These are phyloP conservation scores for Tuber brumale DNA, from an alignment of 495 filamentous ascomycete species.

Conservation along the genomic window DNA sequence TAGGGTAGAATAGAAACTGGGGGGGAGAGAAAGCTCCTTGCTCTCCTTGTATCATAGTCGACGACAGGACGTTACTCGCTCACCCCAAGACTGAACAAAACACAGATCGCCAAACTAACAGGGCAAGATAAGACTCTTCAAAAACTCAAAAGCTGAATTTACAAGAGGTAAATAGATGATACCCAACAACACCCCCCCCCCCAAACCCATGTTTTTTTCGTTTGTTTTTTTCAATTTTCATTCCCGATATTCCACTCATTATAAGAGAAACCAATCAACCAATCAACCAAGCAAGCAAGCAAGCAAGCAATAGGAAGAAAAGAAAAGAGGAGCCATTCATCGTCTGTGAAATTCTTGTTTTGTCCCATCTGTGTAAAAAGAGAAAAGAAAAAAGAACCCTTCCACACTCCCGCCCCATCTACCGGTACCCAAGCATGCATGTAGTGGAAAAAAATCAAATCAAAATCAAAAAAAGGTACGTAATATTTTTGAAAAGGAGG, in stretches of 20 bases:
- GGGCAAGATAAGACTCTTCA: not conserved
- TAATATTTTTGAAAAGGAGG: not conserved
- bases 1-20: not conserved
- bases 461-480: not conserved
- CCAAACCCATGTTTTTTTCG: not conserved
- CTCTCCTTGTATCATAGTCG: not conserved
- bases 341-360: not conserved
- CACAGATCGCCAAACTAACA: not conserved
- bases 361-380: slow-evolving; percentile 11
- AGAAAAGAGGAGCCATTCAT: not conserved
- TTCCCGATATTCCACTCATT: not conserved
- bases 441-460: slow-evolving; percentile 10
- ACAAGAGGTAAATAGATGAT: not conserved
- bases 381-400: slow-evolving; percentile 7
- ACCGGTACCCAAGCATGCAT: slow-evolving; percentile 8
- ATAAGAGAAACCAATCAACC: not conserved
- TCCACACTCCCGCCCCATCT: not conserved
- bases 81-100: not conserved
- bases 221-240: not conserved
- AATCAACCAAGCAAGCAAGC: not conserved
- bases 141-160: not conserved
- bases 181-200: not conserved
- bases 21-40: not conserved
- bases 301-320: not conserved
- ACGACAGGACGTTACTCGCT: not conserved